These are phyloP conservation scores for Mycena albidolilacea DNA, from an alignment of 768 basidiomycete genomes.

Conservation along the genomic window DNA sequence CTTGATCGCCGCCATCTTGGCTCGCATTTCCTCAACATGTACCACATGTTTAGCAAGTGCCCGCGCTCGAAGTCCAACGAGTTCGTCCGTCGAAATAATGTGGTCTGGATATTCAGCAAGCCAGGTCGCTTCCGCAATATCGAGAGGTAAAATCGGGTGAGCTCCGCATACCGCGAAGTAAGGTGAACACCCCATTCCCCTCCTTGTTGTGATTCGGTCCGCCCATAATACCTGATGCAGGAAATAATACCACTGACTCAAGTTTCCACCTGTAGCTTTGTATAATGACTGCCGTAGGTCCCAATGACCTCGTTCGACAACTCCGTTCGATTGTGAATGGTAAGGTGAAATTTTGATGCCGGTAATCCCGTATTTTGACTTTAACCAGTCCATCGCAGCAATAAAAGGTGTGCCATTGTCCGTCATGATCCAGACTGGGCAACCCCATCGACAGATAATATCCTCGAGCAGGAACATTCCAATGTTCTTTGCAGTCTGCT, in stretches of 20 bases:
- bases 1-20: slow-evolving; percentile 23
- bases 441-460: slow-evolving; percentile 4
- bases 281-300: neutral
- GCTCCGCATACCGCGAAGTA: slow-evolving; percentile 41
- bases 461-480: neutral
- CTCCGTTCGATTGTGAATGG: neutral
- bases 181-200: slow-evolving; percentile 39
- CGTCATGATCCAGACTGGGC: neutral
- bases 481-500: too few species aligned
- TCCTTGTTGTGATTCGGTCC: slow-evolving; percentile 37
- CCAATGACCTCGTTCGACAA: neutral
- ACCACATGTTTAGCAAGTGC: slow-evolving; percentile 32
- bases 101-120: slow-evolving; percentile 37
- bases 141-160: slow-evolving; percentile 43
- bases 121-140: slow-evolving; percentile 48
- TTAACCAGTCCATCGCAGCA: neutral
- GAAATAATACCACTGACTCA: neutral
- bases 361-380: neutral
- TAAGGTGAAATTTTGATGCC: neutral
- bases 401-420: neutral
- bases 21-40: slow-evolving; percentile 39
- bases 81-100: slow-evolving; percentile 31
- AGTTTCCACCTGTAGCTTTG: neutral
- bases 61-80: slow-evolving; percentile 39
- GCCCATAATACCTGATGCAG: slow-evolving; percentile 33